phyloP scores from a whole-genome alignment of 129 eudicot genomes.

The Tagetes erecta region DNA sequence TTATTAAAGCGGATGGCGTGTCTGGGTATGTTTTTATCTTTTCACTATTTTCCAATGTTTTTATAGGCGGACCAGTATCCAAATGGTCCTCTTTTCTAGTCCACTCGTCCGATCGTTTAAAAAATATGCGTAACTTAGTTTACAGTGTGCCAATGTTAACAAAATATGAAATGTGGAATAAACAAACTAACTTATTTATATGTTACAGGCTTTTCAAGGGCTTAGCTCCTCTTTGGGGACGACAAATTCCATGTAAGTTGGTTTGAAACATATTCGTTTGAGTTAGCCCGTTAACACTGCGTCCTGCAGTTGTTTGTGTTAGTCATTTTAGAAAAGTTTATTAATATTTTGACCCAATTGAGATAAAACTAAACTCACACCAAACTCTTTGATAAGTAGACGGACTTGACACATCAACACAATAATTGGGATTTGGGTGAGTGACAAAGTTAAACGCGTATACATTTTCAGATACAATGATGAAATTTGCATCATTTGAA shows the following conservation, averaged over 20 bases:
- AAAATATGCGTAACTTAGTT: too few relatives aligned
- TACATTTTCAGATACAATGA: conserved; percentile 74
- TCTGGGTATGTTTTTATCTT: conserved; percentile 47
- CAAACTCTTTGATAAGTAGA: background rate
- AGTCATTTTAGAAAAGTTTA: too few relatives aligned
- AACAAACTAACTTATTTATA: background rate
- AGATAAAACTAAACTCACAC: background rate
- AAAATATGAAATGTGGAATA: background rate
- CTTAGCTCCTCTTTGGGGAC: conserved; percentile 81
- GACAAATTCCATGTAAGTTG: conserved; percentile 83
- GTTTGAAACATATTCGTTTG: background rate
- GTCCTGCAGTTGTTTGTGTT: background rate
- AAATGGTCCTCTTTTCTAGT: background rate
- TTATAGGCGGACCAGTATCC: background rate
- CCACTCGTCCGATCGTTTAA: background rate
- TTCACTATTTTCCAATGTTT: background rate
- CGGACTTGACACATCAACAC: background rate
- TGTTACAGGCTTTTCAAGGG: conserved; percentile 70
- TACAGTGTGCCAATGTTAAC: background rate
- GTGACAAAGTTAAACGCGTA: background rate
- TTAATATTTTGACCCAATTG: background rate
- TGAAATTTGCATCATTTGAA: conserved; percentile 93
- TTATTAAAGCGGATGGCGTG: conserved; percentile 66
- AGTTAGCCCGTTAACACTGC: background rate
- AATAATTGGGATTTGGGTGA: background rate